Base-by-base conservation (phyloP, 306 rosid species). In the Carpinus fangiana region DNA sequence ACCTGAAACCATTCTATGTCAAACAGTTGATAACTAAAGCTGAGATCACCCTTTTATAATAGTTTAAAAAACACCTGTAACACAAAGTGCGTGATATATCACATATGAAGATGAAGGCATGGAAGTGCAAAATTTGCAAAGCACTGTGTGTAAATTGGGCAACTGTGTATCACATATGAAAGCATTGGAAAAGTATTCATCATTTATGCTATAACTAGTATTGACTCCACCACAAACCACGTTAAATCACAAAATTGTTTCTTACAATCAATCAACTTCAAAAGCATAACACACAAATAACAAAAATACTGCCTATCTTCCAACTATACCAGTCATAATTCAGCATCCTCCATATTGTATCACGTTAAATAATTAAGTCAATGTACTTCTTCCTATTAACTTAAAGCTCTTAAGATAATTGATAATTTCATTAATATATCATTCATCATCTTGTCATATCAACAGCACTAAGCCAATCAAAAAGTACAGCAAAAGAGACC, bases 1-100 rank as follows among this genome's bases (percentile, higher is more conserved):
- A 92, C 94, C 97, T 92, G 88, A 84, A 80, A 84, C 68, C 77
- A 87, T 70, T 56, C 16, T 36, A 73, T 59, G 31, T 16, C 43
- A 67, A 73, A 50, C 75, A 43, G 41, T 23, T 83, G 70, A 48
- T 70, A 43, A 70, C 74, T 74, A 65, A 5, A 12, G 36, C 14
- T 56, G 76, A 82, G 61, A 70, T 60, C 45, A 17, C 54, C 66
- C 0, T 48, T 36, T 73, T 14, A 62, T 62, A 5, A 2, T 31
- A n/a, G 5, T 28, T 62, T 31, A 2, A 13, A 2, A 62, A 31
- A 62, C n/a, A 62, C n/a, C 57, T 13, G 5, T 21, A 36, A 34
- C 9, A 64, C 21, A 7, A 3, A 64, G 70, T 31, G 47, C 47
- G 34, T 34, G 43, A 55, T 55, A 55, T 55, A 20, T 48, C 52